These are phyloP conservation scores for Pichia scutulata DNA, from an alignment of 805 yeast genomes.

Conservation along the genomic window DNA sequence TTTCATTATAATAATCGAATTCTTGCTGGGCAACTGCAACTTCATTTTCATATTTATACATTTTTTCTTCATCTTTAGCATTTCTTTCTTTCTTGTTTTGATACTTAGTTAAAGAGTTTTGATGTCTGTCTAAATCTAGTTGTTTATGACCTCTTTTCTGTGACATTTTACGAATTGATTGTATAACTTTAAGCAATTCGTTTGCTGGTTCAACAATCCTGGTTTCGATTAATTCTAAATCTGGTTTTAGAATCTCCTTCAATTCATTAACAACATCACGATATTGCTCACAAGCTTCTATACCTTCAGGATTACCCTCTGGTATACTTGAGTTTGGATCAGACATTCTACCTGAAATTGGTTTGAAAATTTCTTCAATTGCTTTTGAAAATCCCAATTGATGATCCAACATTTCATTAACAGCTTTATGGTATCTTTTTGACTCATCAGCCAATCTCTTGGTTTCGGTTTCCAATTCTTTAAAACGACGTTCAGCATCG, in stretches of 20 bases:
- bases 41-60: constrained; percentile 85
- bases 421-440: constrained; percentile 82
- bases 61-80: constrained; percentile 83
- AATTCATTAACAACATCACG: constrained; percentile 80
- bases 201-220: constrained; percentile 89
- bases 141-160: constrained; percentile 93
- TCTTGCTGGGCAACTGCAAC: constrained; percentile 90
- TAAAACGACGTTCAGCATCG: constrained; percentile 95
- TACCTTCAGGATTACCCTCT: constrained; percentile 96
- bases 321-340: constrained; percentile 82
- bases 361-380: constrained; percentile 92
- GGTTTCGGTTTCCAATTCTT: constrained; percentile 84
- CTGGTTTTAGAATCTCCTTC: constrained; percentile 83
- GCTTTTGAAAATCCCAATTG: constrained; percentile 95
- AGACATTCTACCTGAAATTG: constrained; percentile 84
- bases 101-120: constrained; percentile 57
- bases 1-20: constrained; percentile 89
- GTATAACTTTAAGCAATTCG: constrained; percentile 76
- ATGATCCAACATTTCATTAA: constrained; percentile 86
- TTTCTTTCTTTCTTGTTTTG: constrained; percentile 79
- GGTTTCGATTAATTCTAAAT: constrained; percentile 82
- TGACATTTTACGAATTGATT: constrained; percentile 84
- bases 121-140: constrained; percentile 84
- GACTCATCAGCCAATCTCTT: constrained; percentile 86
- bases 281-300: constrained; percentile 88